A percentile compares a stretch with the other conserved stretches of the same genome.
Evolutionary conservation across 768 basidiomycete genomes (phyloP).

Genomic region (Tulasnella sp.): DNA sequence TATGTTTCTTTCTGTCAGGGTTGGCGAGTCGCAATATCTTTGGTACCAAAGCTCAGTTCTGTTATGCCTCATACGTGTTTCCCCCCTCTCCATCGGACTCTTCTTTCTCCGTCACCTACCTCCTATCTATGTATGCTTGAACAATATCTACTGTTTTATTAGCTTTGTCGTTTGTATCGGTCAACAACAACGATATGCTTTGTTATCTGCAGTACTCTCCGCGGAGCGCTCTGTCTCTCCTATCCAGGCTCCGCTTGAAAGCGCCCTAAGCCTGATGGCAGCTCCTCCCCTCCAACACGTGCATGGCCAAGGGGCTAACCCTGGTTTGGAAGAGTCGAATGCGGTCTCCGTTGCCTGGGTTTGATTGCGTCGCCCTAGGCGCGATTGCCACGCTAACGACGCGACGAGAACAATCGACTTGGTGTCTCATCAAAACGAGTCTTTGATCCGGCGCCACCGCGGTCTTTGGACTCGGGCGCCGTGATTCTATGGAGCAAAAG

Average conservation of each 20-base stretch:
- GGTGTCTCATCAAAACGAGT: neutral
- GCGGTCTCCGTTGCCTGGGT: neutral
- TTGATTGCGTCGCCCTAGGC: conserved; percentile 8
- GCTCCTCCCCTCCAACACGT: neutral
- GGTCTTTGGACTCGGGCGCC: neutral
- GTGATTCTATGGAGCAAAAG: neutral
- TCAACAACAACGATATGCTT: neutral
- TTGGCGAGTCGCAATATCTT: conserved; percentile 3
- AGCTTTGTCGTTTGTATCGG: neutral
- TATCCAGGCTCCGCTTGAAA: neutral
- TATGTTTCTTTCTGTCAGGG: conserved; percentile 6
- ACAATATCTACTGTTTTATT: neutral
- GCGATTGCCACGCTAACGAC: conserved; percentile 7
- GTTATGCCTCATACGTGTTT: neutral
- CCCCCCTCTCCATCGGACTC: neutral
- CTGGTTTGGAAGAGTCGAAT: neutral
- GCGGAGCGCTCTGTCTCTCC: neutral
- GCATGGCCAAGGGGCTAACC: neutral
- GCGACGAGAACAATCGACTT: neutral
- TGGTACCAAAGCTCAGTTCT: neutral
- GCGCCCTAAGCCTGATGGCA: neutral
- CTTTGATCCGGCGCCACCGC: neutral
- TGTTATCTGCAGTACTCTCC: neutral
- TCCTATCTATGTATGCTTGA: conserved; percentile 12
- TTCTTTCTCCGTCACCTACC: neutral